phyloP scores from a whole-genome alignment of 2,329 filamentous ascomycete genomes.

The Penicillium sclerotiorum region DNA sequence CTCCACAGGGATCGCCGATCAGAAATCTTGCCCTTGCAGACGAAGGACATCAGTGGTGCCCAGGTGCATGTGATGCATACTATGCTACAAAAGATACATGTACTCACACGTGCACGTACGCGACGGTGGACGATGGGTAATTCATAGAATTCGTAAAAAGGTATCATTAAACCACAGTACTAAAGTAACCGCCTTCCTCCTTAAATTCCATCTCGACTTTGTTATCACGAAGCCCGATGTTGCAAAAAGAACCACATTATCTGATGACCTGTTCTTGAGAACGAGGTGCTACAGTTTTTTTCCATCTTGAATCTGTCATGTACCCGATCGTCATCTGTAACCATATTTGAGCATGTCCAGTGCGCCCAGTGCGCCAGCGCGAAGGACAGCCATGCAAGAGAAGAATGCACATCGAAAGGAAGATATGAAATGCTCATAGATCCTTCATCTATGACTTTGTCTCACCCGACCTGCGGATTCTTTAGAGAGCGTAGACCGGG shows the following conservation, averaged over 20 bases:
- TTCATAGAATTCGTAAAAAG: conserved; percentile 11
- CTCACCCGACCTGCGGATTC: background rate
- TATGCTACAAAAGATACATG: too few relatives aligned
- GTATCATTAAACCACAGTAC: conserved; percentile 2
- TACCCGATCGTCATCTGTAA: too few relatives aligned
- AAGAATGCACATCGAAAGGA: conserved; percentile 24
- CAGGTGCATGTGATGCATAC: too few relatives aligned
- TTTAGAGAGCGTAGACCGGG: background rate
- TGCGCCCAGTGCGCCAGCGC: conserved; percentile 19
- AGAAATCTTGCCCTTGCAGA: too few relatives aligned
- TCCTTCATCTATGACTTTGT: conserved; percentile 1
- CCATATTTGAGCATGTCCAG: conserved; percentile 11
- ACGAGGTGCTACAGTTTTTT: too few relatives aligned
- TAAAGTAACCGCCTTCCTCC: conserved; percentile 4
- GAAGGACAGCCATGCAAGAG: conserved; percentile 17
- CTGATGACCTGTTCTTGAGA: too few relatives aligned
- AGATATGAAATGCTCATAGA: conserved; percentile 16
- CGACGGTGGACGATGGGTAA: conserved; percentile 5
- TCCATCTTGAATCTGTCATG: too few relatives aligned
- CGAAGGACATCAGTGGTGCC: too few relatives aligned
- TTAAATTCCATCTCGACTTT: conserved; percentile 4
- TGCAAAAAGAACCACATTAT: conserved; percentile 5
- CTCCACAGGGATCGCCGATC: too few relatives aligned
- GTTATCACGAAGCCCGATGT: background rate
- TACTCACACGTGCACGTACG: background rate